phyloP scores from a whole-genome alignment of 805 yeast genomes.

The Metschnikowia kofuensis region DNA sequence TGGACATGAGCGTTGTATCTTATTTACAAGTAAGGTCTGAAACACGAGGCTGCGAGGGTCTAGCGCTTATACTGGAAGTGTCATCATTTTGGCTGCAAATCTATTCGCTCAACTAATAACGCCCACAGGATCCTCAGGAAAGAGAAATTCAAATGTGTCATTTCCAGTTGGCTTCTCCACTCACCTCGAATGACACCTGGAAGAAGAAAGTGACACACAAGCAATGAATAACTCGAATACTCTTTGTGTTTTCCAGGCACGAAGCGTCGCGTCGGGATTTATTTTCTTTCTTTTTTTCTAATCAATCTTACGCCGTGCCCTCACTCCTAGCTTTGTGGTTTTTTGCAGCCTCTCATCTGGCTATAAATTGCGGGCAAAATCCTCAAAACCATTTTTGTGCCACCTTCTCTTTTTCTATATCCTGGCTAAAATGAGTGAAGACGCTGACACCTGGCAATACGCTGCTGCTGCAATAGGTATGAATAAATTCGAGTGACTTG shows the following conservation, averaged over 20 bases:
- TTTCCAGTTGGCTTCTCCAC: too few species aligned
- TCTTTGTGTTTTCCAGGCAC: neutral
- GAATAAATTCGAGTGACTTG: neutral
- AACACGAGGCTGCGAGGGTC: neutral
- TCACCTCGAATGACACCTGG: too few species aligned
- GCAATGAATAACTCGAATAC: neutral
- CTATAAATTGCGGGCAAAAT: conserved; percentile 3
- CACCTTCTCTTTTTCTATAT: conserved; percentile 3
- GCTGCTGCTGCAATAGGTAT: conserved; percentile 8
- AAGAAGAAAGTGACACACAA: too few species aligned
- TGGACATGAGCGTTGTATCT: too few species aligned
- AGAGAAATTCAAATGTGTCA: too few species aligned
- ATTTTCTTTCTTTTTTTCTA: too few species aligned
- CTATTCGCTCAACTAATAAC: neutral
- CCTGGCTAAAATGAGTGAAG: conserved; percentile 11
- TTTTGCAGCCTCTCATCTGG: conserved; percentile 1
- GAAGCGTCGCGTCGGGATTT: neutral
- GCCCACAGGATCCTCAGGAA: too few species aligned
- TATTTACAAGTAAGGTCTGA: neutral
- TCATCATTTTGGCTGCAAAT: conserved; percentile 4
- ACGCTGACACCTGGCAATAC: conserved; percentile 6
- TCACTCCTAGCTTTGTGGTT: conserved; percentile 4
- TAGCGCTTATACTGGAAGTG: neutral
- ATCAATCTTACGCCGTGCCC: neutral
- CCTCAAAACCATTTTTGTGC: neutral